Percentiles rank a stretch among this genome's conserved stretches.
These are phyloP conservation scores for Gautieria morchelliformis DNA, from an alignment of 768 basidiomycete species.

Conservation along the genomic window DNA sequence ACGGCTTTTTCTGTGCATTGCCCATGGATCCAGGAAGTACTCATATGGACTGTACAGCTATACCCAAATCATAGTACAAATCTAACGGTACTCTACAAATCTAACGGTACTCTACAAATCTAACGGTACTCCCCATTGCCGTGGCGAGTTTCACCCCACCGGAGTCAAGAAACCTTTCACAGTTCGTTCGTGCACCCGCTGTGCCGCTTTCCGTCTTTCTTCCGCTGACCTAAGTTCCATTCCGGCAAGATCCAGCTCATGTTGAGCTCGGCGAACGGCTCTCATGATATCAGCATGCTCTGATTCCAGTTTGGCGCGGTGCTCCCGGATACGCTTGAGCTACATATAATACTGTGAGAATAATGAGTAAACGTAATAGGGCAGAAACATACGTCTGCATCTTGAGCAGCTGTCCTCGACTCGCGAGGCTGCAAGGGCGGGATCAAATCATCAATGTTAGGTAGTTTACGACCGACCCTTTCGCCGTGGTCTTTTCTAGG, in stretches of 20 bases:
- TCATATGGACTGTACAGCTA: constrained; percentile 60
- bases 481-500: neutral
- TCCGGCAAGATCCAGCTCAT: constrained; percentile 50
- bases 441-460: constrained; percentile 4
- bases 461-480: neutral
- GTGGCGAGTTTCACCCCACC: neutral
- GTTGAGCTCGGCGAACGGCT: constrained; percentile 38
- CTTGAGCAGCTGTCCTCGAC: constrained; percentile 16
- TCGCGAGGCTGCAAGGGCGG: neutral
- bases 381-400: constrained; percentile 10
- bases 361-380: neutral
- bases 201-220: constrained; percentile 47
- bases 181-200: constrained; percentile 13
- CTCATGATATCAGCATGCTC: constrained; percentile 33
- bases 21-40: constrained; percentile 58
- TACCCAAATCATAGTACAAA: constrained; percentile 25
- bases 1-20: constrained; percentile 60
- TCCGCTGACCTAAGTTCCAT: constrained; percentile 54
- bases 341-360: neutral
- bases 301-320: constrained; percentile 29
- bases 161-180: constrained; percentile 1
- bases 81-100: neutral
- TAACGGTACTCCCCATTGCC: neutral
- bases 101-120: neutral
- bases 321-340: constrained; percentile 28